Evolutionary conservation across 108 stramenopile genomes (phyloP).

Genomic region (Nitzschia palea): DNA sequence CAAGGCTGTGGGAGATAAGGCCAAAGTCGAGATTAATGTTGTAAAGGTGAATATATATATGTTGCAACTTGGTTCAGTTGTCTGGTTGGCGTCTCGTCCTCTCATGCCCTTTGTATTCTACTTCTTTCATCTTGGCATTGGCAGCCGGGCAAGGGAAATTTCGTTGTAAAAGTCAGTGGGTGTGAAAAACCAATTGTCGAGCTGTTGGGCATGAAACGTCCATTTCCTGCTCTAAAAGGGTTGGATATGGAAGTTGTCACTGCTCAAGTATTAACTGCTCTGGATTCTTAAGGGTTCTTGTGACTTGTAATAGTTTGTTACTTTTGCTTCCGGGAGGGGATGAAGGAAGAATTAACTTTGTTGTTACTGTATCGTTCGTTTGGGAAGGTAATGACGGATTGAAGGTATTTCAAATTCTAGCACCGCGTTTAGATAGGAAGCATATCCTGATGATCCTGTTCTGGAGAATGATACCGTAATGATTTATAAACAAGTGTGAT

Average conservation of each 20-base stretch:
- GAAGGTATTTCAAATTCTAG: too few species aligned
- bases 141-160: conserved; percentile 75
- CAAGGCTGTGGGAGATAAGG: conserved; percentile 64
- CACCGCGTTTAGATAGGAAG: too few species aligned
- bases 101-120: background rate
- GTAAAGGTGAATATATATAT: conserved; percentile 45
- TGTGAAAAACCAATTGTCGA: conserved; percentile 71
- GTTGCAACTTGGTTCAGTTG: background rate
- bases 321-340: background rate
- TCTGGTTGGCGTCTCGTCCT: background rate
- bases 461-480: too few species aligned
- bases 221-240: conserved; percentile 80
- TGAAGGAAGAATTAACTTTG: background rate
- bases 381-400: too few species aligned
- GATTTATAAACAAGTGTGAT: too few species aligned
- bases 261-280: conserved; percentile 44
- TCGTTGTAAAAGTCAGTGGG: conserved; percentile 70
- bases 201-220: conserved; percentile 76
- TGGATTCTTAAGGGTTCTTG: background rate
- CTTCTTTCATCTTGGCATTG: background rate
- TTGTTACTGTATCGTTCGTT: too few species aligned
- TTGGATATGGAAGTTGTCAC: conserved; percentile 86
- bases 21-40: conserved; percentile 65
- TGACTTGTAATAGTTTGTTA: too few species aligned
- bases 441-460: too few species aligned